phyloP scores from a whole-genome alignment of 1,284 basidiomycete species.

The Naganishia cerealis region DNA sequence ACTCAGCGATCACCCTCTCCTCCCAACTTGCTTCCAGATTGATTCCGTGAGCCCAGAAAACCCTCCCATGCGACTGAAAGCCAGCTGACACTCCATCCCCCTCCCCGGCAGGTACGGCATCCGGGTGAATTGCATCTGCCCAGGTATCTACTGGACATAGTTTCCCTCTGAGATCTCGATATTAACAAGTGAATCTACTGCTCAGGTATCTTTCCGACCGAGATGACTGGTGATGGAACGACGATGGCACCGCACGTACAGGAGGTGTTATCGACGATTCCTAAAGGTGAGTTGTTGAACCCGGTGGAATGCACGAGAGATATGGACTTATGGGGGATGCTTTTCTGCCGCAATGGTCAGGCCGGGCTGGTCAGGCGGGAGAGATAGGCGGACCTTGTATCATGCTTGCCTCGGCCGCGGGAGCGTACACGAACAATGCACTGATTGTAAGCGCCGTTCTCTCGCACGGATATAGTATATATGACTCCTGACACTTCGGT shows the following conservation, averaged over 20 bases:
- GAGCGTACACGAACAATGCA: slow-evolving; percentile 49
- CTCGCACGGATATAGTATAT: not conserved
- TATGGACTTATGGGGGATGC: not conserved
- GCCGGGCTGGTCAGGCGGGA: slow-evolving; percentile 47
- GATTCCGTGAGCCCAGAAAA: slow-evolving; percentile 39
- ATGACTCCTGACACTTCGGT: not conserved
- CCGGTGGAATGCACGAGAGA: not conserved
- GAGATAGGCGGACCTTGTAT: slow-evolving; percentile 52
- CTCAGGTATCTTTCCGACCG: slow-evolving; percentile 48
- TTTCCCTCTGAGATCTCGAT: slow-evolving; percentile 42
- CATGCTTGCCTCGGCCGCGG: slow-evolving; percentile 46
- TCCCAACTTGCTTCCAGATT: slow-evolving; percentile 43
- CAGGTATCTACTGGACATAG: not conserved
- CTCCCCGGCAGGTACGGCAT: slow-evolving; percentile 42
- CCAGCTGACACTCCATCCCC: not conserved
- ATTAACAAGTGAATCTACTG: no score
- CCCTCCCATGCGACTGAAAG: not conserved
- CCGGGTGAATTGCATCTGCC: slow-evolving; percentile 45
- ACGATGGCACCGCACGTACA: slow-evolving; percentile 35
- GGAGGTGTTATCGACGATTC: slow-evolving; percentile 40
- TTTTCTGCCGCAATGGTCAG: slow-evolving; percentile 24
- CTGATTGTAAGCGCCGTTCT: slow-evolving; percentile 21
- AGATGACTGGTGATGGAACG: slow-evolving; percentile 45
- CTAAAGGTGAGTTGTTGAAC: slow-evolving; percentile 38
- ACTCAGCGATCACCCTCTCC: slow-evolving; percentile 41